These are phyloP conservation scores for Drechslerella stenobrocha DNA, from an alignment of 2,329 filamentous ascomycete genomes.

Conservation along the genomic window DNA sequence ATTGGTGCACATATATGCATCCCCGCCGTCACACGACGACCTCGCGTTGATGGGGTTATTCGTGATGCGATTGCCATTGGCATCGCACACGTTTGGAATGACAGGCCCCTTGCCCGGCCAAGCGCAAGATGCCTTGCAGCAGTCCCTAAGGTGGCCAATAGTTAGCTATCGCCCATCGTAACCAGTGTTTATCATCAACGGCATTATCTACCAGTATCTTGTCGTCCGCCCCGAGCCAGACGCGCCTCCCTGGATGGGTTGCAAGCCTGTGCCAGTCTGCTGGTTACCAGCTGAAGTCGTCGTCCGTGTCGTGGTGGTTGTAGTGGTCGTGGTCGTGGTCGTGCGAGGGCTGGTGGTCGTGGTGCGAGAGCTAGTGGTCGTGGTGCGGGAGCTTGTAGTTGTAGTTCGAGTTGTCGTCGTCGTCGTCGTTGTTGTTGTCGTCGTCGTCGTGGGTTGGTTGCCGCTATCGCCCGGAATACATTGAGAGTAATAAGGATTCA, in stretches of 20 bases:
- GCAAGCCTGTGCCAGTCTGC: conserved; percentile 13
- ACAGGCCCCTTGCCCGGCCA: conserved; percentile 52
- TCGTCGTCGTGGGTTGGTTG: conserved; percentile 11
- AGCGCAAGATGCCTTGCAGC: conserved; percentile 71
- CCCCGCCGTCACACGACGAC: conserved; percentile 63
- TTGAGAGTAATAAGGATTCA: conserved; percentile 52
- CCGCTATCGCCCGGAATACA: conserved; percentile 49
- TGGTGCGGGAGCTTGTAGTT: conserved; percentile 13
- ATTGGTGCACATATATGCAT: conserved; percentile 65
- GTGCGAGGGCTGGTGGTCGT: conserved; percentile 8
- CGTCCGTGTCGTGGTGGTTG: not conserved
- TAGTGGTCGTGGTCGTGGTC: conserved; percentile 7
- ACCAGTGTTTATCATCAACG: not conserved
- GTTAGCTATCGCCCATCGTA: not conserved
- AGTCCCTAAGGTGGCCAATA: conserved; percentile 59
- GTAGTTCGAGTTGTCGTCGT: conserved; percentile 8
- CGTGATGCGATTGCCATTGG: conserved; percentile 42
- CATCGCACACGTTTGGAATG: conserved; percentile 41
- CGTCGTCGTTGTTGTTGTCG: conserved; percentile 15
- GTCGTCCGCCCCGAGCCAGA: conserved; percentile 54
- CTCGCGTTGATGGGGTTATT: conserved; percentile 39
- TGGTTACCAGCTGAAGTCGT: conserved; percentile 9
- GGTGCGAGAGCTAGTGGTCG: conserved; percentile 2
- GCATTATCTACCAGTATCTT: conserved; percentile 53
- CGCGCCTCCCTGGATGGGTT: conserved; percentile 33